A percentile compares a stretch with the other conserved stretches of the same genome.
Evolutionary conservation across 441 rosid genomes (phyloP).

Genomic region (Geranium incanum): DNA sequence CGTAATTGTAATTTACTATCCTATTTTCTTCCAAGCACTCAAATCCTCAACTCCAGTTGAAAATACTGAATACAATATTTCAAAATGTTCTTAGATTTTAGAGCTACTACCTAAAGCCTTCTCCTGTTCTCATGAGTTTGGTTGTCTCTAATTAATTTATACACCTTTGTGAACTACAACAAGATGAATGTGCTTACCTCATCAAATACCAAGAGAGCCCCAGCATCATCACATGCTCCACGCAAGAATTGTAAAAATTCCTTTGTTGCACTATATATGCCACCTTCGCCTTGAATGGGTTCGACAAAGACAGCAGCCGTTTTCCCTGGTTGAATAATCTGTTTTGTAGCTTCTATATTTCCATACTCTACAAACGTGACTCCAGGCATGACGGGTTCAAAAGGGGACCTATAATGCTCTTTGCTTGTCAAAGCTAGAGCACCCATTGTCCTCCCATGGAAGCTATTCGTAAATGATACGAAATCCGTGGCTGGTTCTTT

Average conservation of each 20-base stretch:
- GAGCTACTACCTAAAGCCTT: background rate
- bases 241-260: constrained; percentile 71
- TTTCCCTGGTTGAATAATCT: constrained; percentile 42
- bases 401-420: constrained; percentile 69
- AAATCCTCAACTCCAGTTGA: background rate
- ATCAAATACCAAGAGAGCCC: constrained; percentile 73
- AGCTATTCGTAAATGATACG: constrained; percentile 61
- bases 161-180: background rate
- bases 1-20: background rate
- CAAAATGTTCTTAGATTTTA: background rate
- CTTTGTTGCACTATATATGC: constrained; percentile 66
- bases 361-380: constrained; percentile 84
- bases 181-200: constrained; percentile 40
- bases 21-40: background rate
- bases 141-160: background rate
- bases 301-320: constrained; percentile 87
- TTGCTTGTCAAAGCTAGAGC: constrained; percentile 88
- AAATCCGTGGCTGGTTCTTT: constrained; percentile 53
- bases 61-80: no score
- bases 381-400: constrained; percentile 95
- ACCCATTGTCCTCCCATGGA: constrained; percentile 88
- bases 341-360: constrained; percentile 47
- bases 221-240: constrained; percentile 64
- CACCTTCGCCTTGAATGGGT: constrained; percentile 97
- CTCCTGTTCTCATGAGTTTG: background rate